Percentiles rank a stretch among this genome's conserved stretches.
These are phyloP conservation scores for Testicularia cyperi DNA, from an alignment of 1,284 basidiomycete genomes.

Conservation along the genomic window DNA sequence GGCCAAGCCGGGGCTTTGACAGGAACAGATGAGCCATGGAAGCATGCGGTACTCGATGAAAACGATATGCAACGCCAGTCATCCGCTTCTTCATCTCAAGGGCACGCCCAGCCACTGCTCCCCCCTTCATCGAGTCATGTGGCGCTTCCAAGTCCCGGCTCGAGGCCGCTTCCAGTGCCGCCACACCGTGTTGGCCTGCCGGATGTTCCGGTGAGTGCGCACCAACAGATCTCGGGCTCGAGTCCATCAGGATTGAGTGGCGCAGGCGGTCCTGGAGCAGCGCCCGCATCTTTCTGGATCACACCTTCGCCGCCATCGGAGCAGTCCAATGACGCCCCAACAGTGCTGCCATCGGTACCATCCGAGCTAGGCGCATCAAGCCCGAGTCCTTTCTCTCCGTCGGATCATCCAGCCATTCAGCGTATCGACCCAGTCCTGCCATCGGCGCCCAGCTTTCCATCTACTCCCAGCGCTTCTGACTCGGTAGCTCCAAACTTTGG, in stretches of 20 bases:
- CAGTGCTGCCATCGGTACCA: slow-evolving; percentile 20
- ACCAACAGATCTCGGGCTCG: slow-evolving; percentile 27
- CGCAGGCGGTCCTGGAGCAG: slow-evolving; percentile 14
- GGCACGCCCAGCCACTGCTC: too few species aligned
- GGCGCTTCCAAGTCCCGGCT: slow-evolving; percentile 18
- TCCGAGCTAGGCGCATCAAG: too few species aligned
- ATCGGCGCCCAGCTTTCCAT: slow-evolving; percentile 5
- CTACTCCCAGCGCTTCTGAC: too few species aligned
- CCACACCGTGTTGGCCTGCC: slow-evolving; percentile 32
- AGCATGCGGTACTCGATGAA: background rate
- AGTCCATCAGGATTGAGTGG: slow-evolving; percentile 14
- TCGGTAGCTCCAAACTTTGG: too few species aligned
- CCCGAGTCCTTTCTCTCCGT: too few species aligned
- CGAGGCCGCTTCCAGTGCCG: slow-evolving; percentile 33
- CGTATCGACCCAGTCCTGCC: slow-evolving; percentile 23
- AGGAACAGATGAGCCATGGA: too few species aligned
- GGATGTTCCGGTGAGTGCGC: slow-evolving; percentile 22
- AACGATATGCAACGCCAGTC: too few species aligned
- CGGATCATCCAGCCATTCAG: slow-evolving; percentile 20
- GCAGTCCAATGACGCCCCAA: background rate
- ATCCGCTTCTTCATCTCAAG: too few species aligned
- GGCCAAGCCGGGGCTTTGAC: background rate
- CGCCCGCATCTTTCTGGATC: slow-evolving; percentile 32
- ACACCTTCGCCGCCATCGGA: background rate
- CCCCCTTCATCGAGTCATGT: slow-evolving; percentile 4